Percentiles rank a stretch among this genome's conserved stretches.
phyloP scores from a whole-genome alignment of 768 basidiomycete genomes.

The Suillus hirtellus region DNA sequence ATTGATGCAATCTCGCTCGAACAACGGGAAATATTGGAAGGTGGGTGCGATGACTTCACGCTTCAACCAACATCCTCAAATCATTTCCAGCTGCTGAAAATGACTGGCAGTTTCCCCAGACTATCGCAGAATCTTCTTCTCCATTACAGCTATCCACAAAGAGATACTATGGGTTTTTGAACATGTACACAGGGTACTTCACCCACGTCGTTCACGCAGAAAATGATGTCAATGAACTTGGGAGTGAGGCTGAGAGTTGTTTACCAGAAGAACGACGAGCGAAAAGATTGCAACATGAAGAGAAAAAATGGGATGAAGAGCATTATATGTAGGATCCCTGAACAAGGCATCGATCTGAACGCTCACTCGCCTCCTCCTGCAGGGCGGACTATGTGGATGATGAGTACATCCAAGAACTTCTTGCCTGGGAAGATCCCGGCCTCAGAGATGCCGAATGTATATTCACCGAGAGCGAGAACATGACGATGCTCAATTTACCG shows the following conservation, averaged over 20 bases:
- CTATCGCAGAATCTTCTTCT: conserved; percentile 44
- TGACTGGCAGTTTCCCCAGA: conserved; percentile 78
- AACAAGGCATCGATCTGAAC: background rate
- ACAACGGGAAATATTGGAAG: conserved; percentile 54
- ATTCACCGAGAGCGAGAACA: conserved; percentile 74
- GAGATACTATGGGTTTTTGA: conserved; percentile 74
- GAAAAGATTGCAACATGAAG: conserved; percentile 60
- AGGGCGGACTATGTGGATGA: conserved; percentile 85
- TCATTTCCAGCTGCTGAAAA: conserved; percentile 61
- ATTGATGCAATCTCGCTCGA: conserved; percentile 51
- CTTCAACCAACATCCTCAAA: conserved; percentile 7
- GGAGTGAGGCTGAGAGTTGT: conserved; percentile 61
- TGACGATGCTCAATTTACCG: conserved; percentile 57
- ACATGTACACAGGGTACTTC: conserved; percentile 76
- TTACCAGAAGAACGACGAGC: conserved; percentile 49
- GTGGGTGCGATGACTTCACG: conserved; percentile 32
- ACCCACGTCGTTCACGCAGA: conserved; percentile 68
- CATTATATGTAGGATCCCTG: conserved; percentile 69
- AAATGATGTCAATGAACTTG: conserved; percentile 83
- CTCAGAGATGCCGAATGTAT: conserved; percentile 39
- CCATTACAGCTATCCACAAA: conserved; percentile 40
- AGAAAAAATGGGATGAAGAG: conserved; percentile 81
- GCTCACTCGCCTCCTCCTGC: conserved; percentile 12
- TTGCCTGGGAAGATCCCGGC: conserved; percentile 66
- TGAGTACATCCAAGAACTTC: conserved; percentile 69